Percentiles rank a stretch among this genome's conserved stretches.
Evolutionary conservation across 2,329 filamentous ascomycete species (phyloP).

Genomic region (Periconia macrospinosa): DNA sequence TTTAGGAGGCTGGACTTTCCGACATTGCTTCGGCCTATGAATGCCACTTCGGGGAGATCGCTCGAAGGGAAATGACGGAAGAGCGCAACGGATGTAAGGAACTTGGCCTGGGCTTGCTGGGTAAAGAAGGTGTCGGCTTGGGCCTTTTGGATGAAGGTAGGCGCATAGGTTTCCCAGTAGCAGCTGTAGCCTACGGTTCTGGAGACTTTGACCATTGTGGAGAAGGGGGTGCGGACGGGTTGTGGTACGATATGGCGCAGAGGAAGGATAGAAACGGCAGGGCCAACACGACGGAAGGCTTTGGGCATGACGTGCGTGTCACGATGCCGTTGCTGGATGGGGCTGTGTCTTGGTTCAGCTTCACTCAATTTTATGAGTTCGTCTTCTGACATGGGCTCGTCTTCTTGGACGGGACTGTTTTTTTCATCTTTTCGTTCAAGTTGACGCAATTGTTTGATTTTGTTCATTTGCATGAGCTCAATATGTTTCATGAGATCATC

Average conservation of each 20-base stretch:
- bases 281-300: too few species aligned
- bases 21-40: slow-evolving; percentile 71
- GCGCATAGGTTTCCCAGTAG: slow-evolving; percentile 38
- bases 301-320: too few species aligned
- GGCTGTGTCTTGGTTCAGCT: too few species aligned
- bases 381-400: too few species aligned
- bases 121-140: too few species aligned
- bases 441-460: too few species aligned
- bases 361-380: too few species aligned
- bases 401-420: too few species aligned
- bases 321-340: too few species aligned
- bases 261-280: not conserved
- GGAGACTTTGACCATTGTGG: slow-evolving; percentile 6
- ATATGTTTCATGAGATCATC: too few species aligned
- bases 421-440: too few species aligned
- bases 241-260: not conserved
- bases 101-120: slow-evolving; percentile 47
- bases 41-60: slow-evolving; percentile 62
- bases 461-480: too few species aligned
- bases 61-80: slow-evolving; percentile 63
- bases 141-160: slow-evolving; percentile 38
- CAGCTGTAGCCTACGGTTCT: slow-evolving; percentile 25
- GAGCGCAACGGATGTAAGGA: slow-evolving; percentile 62
- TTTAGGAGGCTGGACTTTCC: slow-evolving; percentile 71
- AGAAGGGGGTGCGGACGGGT: not conserved